Evolutionary conservation across 192 early-diverging fungal genomes (phyloP).

Genomic region (Obelidium mucronatum): DNA sequence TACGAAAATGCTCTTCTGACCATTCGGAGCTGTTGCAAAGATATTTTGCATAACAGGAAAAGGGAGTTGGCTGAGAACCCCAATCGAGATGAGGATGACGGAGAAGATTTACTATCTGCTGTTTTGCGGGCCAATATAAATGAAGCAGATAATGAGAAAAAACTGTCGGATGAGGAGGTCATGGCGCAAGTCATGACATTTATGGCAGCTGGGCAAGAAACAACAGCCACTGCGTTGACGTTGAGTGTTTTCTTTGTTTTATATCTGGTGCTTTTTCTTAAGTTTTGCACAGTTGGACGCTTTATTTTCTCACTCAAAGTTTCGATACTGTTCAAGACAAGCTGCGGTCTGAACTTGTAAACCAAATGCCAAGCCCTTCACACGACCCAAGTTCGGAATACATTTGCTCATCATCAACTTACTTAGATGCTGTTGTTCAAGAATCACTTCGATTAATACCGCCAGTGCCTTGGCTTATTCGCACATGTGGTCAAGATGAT

Average conservation of each 20-base stretch:
- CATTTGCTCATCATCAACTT: neutral
- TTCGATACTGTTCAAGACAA: neutral
- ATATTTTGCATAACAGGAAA: neutral
- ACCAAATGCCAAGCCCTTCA: neutral
- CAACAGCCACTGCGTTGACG: neutral
- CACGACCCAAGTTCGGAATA: neutral
- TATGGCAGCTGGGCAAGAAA: conserved; percentile 3
- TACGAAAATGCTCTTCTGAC: neutral
- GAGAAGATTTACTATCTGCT: neutral
- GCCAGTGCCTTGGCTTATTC: neutral
- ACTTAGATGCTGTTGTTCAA: neutral
- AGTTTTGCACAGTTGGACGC: conserved; percentile 10
- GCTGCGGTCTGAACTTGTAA: neutral
- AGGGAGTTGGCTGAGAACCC: neutral
- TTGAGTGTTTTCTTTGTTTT: neutral
- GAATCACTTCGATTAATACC: neutral
- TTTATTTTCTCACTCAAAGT: neutral
- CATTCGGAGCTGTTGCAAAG: neutral
- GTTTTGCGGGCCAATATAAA: neutral
- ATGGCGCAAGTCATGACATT: conserved; percentile 1
- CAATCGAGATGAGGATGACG: neutral
- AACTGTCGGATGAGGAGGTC: conserved; percentile 19
- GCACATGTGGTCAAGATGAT: neutral
- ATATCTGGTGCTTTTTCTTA: neutral
- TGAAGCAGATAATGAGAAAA: neutral